phyloP scores from a whole-genome alignment of 805 yeast species.

The Diddensiella caesifluorescens region DNA sequence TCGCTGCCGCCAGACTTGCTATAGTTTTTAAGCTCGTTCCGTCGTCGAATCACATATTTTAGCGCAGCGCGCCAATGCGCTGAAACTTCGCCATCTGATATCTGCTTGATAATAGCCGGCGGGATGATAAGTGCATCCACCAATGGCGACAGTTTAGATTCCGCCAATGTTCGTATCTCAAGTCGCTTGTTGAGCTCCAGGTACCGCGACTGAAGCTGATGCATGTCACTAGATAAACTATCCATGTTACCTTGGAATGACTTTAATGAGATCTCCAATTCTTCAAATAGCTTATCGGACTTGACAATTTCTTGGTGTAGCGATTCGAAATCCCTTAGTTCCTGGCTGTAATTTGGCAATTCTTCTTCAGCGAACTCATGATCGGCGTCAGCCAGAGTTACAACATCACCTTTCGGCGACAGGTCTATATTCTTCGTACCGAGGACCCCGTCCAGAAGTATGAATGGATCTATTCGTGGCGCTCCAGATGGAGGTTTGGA shows the following conservation, averaged over 20 bases:
- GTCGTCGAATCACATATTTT: constrained; percentile 21
- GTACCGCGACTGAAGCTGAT: constrained; percentile 51
- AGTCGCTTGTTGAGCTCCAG: constrained; percentile 44
- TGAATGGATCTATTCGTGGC: neutral
- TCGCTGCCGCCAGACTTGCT: constrained; percentile 7
- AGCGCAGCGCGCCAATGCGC: constrained; percentile 49
- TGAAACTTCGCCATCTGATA: constrained; percentile 53
- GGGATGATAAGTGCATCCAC: constrained; percentile 72
- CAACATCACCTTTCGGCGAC: neutral
- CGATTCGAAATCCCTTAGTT: constrained; percentile 17
- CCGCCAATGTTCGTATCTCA: constrained; percentile 43
- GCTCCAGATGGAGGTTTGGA: constrained; percentile 3
- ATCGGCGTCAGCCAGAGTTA: neutral
- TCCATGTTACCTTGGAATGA: constrained; percentile 55
- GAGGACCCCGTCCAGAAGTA: constrained; percentile 3
- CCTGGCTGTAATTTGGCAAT: constrained; percentile 5
- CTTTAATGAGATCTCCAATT: constrained; percentile 48
- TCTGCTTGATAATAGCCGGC: constrained; percentile 57
- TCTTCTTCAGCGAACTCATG: neutral
- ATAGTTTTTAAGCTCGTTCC: constrained; percentile 16
- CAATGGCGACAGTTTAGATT: constrained; percentile 60
- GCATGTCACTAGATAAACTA: constrained; percentile 55
- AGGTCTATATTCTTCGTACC: constrained; percentile 1
- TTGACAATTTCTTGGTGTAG: constrained; percentile 19
- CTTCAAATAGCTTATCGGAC: constrained; percentile 32